These are phyloP conservation scores for Boletus holoroseus DNA, from an alignment of 1,284 basidiomycete species.

Conservation along the genomic window DNA sequence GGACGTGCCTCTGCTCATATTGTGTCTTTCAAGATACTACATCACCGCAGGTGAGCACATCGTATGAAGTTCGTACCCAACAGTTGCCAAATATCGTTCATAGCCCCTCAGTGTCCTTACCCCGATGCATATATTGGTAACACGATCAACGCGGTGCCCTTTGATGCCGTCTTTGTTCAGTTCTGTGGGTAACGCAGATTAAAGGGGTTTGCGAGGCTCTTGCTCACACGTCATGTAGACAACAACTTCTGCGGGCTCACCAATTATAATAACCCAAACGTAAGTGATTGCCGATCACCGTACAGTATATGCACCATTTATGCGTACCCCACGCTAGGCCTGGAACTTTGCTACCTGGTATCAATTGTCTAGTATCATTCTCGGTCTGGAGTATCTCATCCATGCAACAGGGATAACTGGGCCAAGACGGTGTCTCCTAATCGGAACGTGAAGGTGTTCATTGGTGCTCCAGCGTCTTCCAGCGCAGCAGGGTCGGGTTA, in stretches of 20 bases:
- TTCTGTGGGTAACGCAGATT: conserved; percentile 37
- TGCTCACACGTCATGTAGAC: conserved; percentile 27
- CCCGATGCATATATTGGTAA: conserved; percentile 54
- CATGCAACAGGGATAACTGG: conserved; percentile 52
- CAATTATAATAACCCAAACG: conserved; percentile 41
- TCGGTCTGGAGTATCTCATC: neutral
- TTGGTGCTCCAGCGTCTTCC: conserved; percentile 54
- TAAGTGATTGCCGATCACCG: conserved; percentile 21
- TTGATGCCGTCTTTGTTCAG: conserved; percentile 63
- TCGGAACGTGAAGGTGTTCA: conserved; percentile 54
- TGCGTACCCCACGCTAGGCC: conserved; percentile 29
- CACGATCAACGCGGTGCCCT: conserved; percentile 50
- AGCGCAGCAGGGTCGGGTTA: conserved; percentile 51
- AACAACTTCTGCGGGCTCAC: conserved; percentile 58
- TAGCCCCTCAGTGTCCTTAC: conserved; percentile 60
- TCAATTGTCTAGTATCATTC: neutral
- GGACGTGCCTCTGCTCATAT: conserved; percentile 3
- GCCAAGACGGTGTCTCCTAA: conserved; percentile 57
- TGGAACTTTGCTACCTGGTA: conserved; percentile 56
- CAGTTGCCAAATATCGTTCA: neutral
- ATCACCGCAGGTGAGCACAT: conserved; percentile 41
- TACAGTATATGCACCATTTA: neutral
- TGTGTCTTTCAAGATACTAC: conserved; percentile 43
- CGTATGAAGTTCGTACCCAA: neutral
- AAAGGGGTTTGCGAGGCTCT: neutral